These are phyloP conservation scores for Chlorella sorokiniana DNA, from an alignment of 139 green algal species.

Conservation along the genomic window DNA sequence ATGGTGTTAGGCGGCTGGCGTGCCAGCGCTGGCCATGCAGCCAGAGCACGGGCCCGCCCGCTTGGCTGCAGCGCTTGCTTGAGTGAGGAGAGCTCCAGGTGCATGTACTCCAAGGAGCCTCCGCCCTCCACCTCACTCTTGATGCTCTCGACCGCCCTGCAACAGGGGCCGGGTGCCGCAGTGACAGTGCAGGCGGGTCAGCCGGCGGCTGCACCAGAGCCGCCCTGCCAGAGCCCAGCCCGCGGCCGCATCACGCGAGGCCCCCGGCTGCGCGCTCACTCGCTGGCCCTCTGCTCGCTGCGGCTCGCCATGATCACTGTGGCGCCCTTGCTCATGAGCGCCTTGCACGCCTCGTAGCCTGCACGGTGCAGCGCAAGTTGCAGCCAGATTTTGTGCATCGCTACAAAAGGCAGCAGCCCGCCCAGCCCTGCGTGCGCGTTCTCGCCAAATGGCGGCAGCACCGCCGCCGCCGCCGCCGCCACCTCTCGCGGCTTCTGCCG, in stretches of 20 bases:
- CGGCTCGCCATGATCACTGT: constrained; percentile 6
- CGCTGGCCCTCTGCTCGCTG: neutral
- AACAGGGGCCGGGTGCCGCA: neutral
- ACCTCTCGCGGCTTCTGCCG: neutral
- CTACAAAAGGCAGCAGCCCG: neutral
- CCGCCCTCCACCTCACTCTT: neutral
- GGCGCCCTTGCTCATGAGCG: neutral
- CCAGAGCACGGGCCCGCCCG: neutral
- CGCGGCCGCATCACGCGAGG: neutral
- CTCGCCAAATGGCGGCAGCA: neutral
- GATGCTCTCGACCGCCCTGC: constrained; percentile 6
- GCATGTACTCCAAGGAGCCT: constrained; percentile 1
- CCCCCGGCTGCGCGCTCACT: neutral
- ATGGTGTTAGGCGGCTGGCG: too few species aligned
- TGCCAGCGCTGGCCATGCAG: neutral
- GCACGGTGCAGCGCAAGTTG: neutral
- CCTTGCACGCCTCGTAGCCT: constrained; percentile 13
- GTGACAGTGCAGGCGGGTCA: neutral
- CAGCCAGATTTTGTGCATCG: too few species aligned
- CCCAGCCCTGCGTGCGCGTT: neutral
- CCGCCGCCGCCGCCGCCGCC: neutral
- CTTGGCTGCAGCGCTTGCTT: neutral
- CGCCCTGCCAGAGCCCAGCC: neutral
- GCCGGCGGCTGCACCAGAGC: neutral
- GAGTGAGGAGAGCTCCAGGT: constrained; percentile 16